A percentile compares a stretch with the other conserved stretches of the same genome.
Evolutionary conservation across 129 eudicot species (phyloP).

Genomic region (Gnaphalium uliginosum): DNA sequence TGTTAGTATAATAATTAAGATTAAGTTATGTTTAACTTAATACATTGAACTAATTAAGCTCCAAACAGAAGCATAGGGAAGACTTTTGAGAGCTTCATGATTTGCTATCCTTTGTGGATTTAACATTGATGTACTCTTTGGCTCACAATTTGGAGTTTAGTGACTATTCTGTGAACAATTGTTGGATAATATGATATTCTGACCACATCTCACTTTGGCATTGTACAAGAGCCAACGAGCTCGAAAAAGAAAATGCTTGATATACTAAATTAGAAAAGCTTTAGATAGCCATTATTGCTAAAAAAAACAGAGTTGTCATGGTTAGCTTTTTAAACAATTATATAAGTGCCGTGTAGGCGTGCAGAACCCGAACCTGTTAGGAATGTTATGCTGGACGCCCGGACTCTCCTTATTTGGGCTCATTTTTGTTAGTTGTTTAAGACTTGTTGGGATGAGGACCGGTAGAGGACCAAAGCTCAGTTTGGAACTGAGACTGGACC

Average conservation of each 20-base stretch:
- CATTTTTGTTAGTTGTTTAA: background rate
- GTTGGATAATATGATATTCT: background rate
- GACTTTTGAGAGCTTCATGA: constrained; percentile 23
- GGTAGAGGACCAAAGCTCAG: background rate
- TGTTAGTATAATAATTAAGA: constrained; percentile 35
- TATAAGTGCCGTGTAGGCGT: too few species aligned
- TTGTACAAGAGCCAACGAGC: too few species aligned
- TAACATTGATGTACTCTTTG: constrained; percentile 14
- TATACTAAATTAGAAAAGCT: too few species aligned
- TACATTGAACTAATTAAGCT: constrained; percentile 18
- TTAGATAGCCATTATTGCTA: too few species aligned
- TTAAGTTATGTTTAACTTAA: constrained; percentile 23
- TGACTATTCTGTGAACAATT: background rate
- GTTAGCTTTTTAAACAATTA: background rate
- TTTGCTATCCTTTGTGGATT: constrained; percentile 13
- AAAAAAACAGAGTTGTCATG: background rate
- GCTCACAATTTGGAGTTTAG: constrained; percentile 8
- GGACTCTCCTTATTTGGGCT: background rate
- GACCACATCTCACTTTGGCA: background rate
- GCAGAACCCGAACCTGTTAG: background rate
- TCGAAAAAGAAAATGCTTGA: too few species aligned
- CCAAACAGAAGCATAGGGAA: constrained; percentile 29
- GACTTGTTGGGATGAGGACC: background rate
- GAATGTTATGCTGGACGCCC: background rate
- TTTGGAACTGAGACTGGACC: background rate